phyloP scores from a whole-genome alignment of 1,139 yeast genomes.

The Taphrina deformans region DNA sequence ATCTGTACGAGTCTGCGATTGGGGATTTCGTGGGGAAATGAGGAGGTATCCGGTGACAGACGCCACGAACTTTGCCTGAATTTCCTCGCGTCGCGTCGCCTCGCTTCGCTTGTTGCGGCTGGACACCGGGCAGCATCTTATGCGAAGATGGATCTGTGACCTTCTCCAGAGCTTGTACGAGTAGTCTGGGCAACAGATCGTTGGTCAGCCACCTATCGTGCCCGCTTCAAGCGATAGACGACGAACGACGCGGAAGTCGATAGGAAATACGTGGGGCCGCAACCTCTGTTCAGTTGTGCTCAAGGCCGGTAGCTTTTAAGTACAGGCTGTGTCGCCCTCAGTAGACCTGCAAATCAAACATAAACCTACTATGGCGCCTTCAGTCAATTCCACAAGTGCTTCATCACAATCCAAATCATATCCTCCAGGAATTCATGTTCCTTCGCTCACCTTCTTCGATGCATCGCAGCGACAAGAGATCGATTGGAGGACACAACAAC shows the following conservation, averaged over 20 bases:
- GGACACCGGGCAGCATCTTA: too few species aligned
- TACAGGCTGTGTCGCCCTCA: too few species aligned
- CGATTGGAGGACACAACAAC: conserved; percentile 51
- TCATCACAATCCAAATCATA: neutral
- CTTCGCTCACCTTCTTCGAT: conserved; percentile 50
- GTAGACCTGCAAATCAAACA: too few species aligned
- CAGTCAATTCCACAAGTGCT: neutral
- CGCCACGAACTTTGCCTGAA: neutral
- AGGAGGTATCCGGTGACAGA: neutral
- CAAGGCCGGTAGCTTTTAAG: too few species aligned
- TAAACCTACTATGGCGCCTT: neutral
- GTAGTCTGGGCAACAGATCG: too few species aligned
- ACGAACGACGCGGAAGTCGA: too few species aligned
- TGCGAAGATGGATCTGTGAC: too few species aligned
- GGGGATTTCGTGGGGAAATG: neutral
- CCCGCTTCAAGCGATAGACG: too few species aligned
- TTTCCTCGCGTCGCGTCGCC: neutral
- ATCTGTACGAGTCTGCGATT: neutral
- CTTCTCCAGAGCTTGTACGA: too few species aligned
- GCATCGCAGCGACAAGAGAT: conserved; percentile 45
- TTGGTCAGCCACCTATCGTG: too few species aligned
- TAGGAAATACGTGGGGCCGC: too few species aligned
- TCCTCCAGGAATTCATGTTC: neutral
- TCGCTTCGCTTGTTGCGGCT: neutral
- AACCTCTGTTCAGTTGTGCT: too few species aligned